These are phyloP conservation scores for Fusarium verticillioides DNA, from an alignment of 2,329 filamentous ascomycete genomes.

Conservation along the genomic window DNA sequence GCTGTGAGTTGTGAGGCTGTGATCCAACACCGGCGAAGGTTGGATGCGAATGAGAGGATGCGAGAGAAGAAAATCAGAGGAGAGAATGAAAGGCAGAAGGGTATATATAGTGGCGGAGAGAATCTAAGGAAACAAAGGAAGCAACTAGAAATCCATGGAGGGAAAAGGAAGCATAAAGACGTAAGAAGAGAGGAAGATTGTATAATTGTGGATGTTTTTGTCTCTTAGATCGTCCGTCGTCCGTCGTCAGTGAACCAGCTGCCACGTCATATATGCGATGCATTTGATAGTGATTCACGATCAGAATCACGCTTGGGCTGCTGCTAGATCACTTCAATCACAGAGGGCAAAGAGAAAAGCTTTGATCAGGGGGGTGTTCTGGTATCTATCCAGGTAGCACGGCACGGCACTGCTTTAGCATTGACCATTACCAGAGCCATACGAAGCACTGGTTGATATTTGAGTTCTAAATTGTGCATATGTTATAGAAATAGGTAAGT, in stretches of 20 bases:
- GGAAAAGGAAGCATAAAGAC: not conserved
- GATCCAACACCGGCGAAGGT: not conserved
- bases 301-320: not conserved
- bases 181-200: not conserved
- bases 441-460: too few species aligned
- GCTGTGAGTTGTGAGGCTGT: not conserved
- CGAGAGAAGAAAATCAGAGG: not conserved
- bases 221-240: not conserved
- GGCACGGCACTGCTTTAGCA: too few species aligned
- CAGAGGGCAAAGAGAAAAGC: too few species aligned
- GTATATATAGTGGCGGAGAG: not conserved
- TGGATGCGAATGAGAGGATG: not conserved
- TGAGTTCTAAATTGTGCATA: accelerated
- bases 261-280: not conserved
- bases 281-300: not conserved
- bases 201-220: not conserved
- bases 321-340: too few species aligned
- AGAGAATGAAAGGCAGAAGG: not conserved
- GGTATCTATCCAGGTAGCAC: too few species aligned
- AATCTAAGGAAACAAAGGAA: not conserved
- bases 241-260: not conserved
- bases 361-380: too few species aligned
- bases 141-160: not conserved
- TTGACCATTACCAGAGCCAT: too few species aligned
- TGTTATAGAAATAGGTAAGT: accelerated